Percentiles rank a stretch among this genome's conserved stretches.
phyloP scores from a whole-genome alignment of 306 rosid genomes.

The Gleditsia sinensis region DNA sequence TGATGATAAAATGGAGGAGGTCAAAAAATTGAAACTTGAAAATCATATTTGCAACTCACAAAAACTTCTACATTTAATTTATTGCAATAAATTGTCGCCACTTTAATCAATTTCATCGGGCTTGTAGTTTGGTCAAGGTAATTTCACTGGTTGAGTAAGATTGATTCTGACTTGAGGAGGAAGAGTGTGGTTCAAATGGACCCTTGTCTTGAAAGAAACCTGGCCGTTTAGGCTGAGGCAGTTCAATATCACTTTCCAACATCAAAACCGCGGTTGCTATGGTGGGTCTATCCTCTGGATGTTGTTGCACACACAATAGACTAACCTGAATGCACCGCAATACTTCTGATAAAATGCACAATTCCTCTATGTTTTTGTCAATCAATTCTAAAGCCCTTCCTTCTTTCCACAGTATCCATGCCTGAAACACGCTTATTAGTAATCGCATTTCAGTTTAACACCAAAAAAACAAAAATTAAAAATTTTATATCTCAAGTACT shows the following conservation, averaged over 20 bases:
- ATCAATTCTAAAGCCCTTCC: constrained; percentile 38
- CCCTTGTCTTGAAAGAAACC: constrained; percentile 23
- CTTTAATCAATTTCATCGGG: neutral
- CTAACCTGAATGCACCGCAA: constrained; percentile 48
- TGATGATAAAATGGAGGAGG: too few relatives aligned
- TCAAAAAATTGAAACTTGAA: too few relatives aligned
- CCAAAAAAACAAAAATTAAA: neutral
- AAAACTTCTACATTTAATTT: too few relatives aligned
- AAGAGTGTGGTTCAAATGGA: neutral
- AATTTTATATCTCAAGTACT: neutral
- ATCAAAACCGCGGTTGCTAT: constrained; percentile 35
- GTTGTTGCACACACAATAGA: constrained; percentile 44
- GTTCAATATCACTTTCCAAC: constrained; percentile 29
- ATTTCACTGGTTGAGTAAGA: constrained; percentile 17
- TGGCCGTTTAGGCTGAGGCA: constrained; percentile 47
- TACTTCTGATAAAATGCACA: constrained; percentile 11
- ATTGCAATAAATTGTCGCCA: too few relatives aligned
- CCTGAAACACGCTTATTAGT: constrained; percentile 31
- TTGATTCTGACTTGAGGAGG: constrained; percentile 27
- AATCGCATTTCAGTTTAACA: neutral
- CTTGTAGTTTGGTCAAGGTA: neutral
- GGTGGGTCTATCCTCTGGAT: constrained; percentile 25
- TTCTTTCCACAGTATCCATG: constrained; percentile 50
- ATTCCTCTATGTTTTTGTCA: constrained; percentile 24
- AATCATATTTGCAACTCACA: too few relatives aligned